Conservation (phyloP, 176 grass and related monocot species). For the Carex littledalei region DNA sequence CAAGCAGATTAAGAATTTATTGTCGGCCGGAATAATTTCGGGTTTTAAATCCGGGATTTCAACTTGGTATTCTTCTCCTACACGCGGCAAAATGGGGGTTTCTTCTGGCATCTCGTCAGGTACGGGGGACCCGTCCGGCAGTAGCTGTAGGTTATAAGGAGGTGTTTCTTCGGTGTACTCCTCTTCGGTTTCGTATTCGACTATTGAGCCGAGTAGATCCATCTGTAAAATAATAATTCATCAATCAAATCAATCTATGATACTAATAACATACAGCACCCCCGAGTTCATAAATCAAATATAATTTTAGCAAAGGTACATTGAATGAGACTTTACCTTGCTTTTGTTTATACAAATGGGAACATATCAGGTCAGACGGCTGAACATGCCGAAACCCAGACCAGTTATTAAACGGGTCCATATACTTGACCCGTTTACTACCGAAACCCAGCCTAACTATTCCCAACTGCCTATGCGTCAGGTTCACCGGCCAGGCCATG, state of each 20-base stretch:
- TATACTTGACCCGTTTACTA: background rate
- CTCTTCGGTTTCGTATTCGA: constrained; percentile 14
- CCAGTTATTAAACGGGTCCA: background rate
- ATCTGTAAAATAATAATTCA: constrained; percentile 26
- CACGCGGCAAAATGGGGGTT: constrained; percentile 38
- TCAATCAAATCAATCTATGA: background rate
- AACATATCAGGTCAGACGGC: background rate
- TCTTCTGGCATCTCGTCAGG: constrained; percentile 48
- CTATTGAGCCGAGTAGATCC: constrained; percentile 8
- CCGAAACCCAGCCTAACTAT: background rate
- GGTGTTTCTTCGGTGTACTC: constrained; percentile 3
- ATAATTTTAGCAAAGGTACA: background rate
- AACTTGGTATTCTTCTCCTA: constrained; percentile 75
- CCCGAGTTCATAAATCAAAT: background rate
- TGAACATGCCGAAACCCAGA: background rate
- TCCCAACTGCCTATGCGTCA: background rate
- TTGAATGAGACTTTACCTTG: background rate
- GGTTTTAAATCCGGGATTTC: constrained; percentile 52
- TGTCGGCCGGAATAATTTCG: constrained; percentile 23
- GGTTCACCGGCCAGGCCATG: background rate
- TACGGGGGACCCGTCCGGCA: constrained; percentile 33
- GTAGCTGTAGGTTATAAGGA: constrained; percentile 29
- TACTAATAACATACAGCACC: constrained; percentile 2
- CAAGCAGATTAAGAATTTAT: constrained; percentile 37
- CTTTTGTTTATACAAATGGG: background rate